These are phyloP conservation scores for Cercis canadensis DNA, from an alignment of 306 rosid genomes.

Conservation along the genomic window DNA sequence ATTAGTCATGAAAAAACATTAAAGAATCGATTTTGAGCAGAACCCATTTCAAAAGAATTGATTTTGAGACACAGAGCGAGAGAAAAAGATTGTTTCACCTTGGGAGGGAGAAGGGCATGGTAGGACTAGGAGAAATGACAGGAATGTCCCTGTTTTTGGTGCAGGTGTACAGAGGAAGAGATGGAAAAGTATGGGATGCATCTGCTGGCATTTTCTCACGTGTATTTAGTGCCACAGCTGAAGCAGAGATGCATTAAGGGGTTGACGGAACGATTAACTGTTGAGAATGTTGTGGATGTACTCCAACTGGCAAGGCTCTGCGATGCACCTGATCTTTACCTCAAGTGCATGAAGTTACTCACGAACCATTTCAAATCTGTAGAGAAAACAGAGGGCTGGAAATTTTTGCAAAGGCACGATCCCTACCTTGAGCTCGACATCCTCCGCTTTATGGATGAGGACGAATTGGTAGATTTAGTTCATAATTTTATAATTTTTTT, in stretches of 20 bases:
- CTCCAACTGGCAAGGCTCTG: constrained; percentile 89
- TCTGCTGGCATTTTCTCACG: constrained; percentile 81
- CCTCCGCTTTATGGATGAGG: constrained; percentile 80
- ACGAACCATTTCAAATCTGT: constrained; percentile 66
- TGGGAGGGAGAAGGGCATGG: too few relatives aligned
- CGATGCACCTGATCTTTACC: constrained; percentile 87
- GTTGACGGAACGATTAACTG: constrained; percentile 57
- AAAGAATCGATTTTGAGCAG: too few relatives aligned
- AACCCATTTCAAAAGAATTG: too few relatives aligned
- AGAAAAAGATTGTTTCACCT: too few relatives aligned
- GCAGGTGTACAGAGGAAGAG: constrained; percentile 69
- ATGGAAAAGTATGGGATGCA: constrained; percentile 83
- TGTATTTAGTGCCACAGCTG: constrained; percentile 79
- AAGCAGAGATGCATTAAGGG: constrained; percentile 72
- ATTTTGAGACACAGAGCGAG: too few relatives aligned
- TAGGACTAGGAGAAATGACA: constrained; percentile 37
- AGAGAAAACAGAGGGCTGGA: constrained; percentile 87
- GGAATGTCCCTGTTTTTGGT: constrained; percentile 16
- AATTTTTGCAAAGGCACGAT: constrained; percentile 72
- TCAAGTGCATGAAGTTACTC: constrained; percentile 77
- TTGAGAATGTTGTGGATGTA: constrained; percentile 81
- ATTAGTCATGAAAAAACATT: too few relatives aligned
- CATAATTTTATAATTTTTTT: too few relatives aligned
- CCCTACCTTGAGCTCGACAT: constrained; percentile 87
- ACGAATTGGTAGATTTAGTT: constrained; percentile 59